Base-by-base conservation (phyloP, 2,329 filamentous ascomycete species). In the Hypoxylon sp. region DNA sequence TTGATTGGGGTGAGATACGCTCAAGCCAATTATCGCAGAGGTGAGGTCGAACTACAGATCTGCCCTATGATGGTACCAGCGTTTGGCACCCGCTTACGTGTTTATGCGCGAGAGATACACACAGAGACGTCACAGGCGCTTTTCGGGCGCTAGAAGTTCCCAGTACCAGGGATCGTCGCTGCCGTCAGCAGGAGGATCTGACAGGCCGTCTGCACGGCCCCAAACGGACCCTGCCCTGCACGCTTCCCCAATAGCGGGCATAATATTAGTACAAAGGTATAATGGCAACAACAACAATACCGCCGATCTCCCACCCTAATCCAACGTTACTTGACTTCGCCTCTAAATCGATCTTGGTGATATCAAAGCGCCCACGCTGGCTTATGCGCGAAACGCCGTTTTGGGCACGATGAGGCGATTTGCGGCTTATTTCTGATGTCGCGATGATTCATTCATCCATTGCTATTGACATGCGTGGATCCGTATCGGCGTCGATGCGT, bases 291-390 rank as follows among this genome's bases (percentile, higher is more conserved):
- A 28, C 25, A 25, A 23, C 3, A 58, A 30, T 34, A 34, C 50
- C 53, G 59, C 49, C 25, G 60, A 61, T 57, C 58, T 19, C 49
- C 51, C 46, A 61, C 56, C 60, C 56, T 65, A 62, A 69, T 64
- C 60, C 67, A 67, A 69, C 67, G 67, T 67, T 67, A 67, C 67
- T 46, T 67, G 48, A 46, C 63, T 67, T 56, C 61, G 63, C 67
- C 64, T 52, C 52, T 11, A 19, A 34, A 23, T 6, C 10, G 38
- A 34, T 56, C 5, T 34, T 14, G 2, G 53, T 56, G 41, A 46
- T 41, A 34, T 56, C 25, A 28, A 19, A 17, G 9, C 17, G 10
- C 38, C 6, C 38, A 5, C 38, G 38, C 7, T 49, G 45, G 21
- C 28, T 23, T 49, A 49, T 49, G 25, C 45, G 45, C 23, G 11